These are phyloP conservation scores for Penicillium sp. DNA, from an alignment of 2,329 filamentous ascomycete species.

Conservation along the genomic window DNA sequence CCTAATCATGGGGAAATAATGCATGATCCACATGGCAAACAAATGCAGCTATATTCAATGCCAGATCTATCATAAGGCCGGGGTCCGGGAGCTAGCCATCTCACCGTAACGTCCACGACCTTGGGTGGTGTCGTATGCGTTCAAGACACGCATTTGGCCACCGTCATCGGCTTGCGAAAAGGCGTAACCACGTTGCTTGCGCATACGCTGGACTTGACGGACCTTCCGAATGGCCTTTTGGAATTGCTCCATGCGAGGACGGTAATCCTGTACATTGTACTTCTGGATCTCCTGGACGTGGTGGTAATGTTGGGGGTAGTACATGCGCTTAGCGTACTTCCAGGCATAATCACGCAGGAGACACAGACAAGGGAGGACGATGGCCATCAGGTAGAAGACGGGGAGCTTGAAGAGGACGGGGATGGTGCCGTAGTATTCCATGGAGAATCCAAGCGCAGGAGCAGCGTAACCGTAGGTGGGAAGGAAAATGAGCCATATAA, in stretches of 20 bases:
- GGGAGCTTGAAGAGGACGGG: constrained; percentile 77
- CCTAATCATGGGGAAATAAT: constrained; percentile 17
- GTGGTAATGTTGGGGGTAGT: constrained; percentile 91
- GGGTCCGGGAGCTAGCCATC: constrained; percentile 67
- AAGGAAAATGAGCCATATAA: constrained; percentile 87
- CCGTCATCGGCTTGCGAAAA: constrained; percentile 97
- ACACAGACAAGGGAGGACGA: constrained; percentile 77
- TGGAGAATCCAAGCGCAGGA: constrained; percentile 76
- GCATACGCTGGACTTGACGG: constrained; percentile 96
- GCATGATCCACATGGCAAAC: constrained; percentile 12
- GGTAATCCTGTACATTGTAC: constrained; percentile 99
- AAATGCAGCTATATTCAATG: constrained; percentile 14
- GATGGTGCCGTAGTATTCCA: constrained; percentile 82
- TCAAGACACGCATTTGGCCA: constrained; percentile 82
- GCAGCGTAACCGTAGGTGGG: constrained; percentile 84
- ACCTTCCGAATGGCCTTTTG: constrained; percentile 99
- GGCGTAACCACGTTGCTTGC: constrained; percentile 96
- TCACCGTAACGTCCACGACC: constrained; percentile 91
- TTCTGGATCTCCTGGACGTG: constrained; percentile 99
- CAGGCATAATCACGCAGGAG: constrained; percentile 86
- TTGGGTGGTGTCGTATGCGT: constrained; percentile 96
- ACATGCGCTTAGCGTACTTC: constrained; percentile 99
- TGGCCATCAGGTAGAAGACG: constrained; percentile 86
- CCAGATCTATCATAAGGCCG: constrained; percentile 29
- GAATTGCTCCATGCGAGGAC: constrained; percentile 98